These are phyloP conservation scores for Talaromyces amestolkiae DNA, from an alignment of 2,329 filamentous ascomycete genomes.

Conservation along the genomic window DNA sequence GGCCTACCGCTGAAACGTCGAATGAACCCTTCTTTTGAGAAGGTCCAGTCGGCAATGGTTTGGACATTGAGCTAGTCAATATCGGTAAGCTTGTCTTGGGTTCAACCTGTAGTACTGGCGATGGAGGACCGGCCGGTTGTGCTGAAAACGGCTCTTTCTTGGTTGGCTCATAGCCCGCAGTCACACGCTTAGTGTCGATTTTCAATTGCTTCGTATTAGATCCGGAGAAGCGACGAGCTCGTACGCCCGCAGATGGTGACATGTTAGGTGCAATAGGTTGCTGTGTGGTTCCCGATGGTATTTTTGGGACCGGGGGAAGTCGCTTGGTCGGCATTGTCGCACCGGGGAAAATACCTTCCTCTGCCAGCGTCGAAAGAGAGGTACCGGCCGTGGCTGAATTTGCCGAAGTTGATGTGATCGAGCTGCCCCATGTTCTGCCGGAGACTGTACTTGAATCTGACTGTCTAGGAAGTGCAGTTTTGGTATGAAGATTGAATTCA, in stretches of 20 bases:
- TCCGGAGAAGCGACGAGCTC: conserved; percentile 74
- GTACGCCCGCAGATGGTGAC: conserved; percentile 53
- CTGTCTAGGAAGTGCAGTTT: conserved; percentile 68
- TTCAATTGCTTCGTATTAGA: conserved; percentile 79
- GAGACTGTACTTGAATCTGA: conserved; percentile 79
- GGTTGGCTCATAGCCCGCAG: conserved; percentile 26
- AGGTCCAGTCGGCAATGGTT: conserved; percentile 24
- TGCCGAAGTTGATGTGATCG: conserved; percentile 69
- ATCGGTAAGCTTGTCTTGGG: conserved; percentile 23
- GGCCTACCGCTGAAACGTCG: conserved; percentile 39
- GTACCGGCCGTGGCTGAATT: conserved; percentile 68
- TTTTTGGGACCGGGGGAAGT: conserved; percentile 48
- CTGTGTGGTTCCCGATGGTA: conserved; percentile 44
- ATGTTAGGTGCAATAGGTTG: conserved; percentile 22
- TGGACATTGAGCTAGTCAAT: conserved; percentile 21
- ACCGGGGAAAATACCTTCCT: conserved; percentile 50
- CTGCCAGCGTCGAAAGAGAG: conserved; percentile 69
- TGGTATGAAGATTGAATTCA: conserved; percentile 67
- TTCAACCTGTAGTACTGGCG: conserved; percentile 33
- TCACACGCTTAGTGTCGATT: conserved; percentile 68
- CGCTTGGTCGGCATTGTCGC: conserved; percentile 34
- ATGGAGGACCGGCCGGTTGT: conserved; percentile 25
- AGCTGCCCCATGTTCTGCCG: conserved; percentile 77
- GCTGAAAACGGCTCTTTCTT: conserved; percentile 31
- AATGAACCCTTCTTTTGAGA: conserved; percentile 34